These are phyloP conservation scores for Chlamydomonas eustigma DNA, from an alignment of 139 green algal genomes.

Conservation along the genomic window DNA sequence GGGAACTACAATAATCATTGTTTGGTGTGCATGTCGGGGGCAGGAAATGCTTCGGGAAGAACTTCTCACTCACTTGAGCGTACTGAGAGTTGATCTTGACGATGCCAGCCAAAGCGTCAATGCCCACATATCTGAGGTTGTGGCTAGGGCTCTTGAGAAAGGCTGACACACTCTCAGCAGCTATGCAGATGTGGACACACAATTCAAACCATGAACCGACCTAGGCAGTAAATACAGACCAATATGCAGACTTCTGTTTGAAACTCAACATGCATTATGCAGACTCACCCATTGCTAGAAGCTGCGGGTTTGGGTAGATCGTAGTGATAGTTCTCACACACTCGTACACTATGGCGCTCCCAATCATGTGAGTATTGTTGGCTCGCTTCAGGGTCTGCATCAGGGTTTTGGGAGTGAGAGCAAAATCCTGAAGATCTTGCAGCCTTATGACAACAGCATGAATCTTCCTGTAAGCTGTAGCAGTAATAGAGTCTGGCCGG, in stretches of 20 bases:
- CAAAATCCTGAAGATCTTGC: no score
- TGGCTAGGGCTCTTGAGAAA: constrained; percentile 75
- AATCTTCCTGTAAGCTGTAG: no score
- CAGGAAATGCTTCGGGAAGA: no score
- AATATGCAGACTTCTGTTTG: no score
- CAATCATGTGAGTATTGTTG: constrained; percentile 64
- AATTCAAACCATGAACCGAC: no score
- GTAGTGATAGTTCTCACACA: constrained; percentile 79
- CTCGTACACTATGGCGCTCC: constrained; percentile 91
- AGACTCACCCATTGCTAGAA: constrained; percentile 72
- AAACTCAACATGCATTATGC: no score
- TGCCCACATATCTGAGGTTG: constrained; percentile 88
- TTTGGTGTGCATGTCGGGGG: no score
- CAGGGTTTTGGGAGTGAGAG: background rate
- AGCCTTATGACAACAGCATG: no score
- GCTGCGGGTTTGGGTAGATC: constrained; percentile 81
- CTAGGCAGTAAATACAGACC: no score
- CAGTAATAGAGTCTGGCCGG: no score
- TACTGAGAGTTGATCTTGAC: constrained; percentile 55
- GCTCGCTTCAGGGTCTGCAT: constrained; percentile 38
- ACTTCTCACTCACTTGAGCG: constrained; percentile 16
- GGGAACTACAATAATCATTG: no score
- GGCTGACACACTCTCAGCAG: constrained; percentile 63
- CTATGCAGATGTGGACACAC: constrained; percentile 31
- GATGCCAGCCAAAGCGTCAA: constrained; percentile 80